phyloP scores from a whole-genome alignment of 2,329 filamentous ascomycete genomes.

The Endoconidiophora polonica region DNA sequence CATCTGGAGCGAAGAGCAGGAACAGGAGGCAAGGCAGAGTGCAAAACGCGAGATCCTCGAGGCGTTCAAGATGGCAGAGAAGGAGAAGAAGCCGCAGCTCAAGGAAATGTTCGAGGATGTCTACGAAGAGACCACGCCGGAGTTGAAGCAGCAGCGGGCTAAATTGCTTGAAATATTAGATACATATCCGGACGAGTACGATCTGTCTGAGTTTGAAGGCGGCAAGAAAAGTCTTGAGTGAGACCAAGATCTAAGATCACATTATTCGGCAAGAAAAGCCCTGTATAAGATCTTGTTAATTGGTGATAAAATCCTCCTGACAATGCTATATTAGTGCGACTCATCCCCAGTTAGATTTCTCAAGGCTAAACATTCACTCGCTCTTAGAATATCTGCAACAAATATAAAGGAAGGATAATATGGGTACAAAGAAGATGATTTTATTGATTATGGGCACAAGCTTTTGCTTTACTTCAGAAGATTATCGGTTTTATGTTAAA shows the following conservation, averaged over 20 bases:
- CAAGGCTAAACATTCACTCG: too few relatives aligned
- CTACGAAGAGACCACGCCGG: slow-evolving; percentile 74
- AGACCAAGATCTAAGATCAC: background rate
- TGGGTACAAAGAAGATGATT: too few relatives aligned
- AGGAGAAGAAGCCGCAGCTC: slow-evolving; percentile 61
- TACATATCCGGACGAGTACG: slow-evolving; percentile 84
- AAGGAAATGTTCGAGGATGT: slow-evolving; percentile 68
- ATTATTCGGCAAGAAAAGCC: too few relatives aligned
- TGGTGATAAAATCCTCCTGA: too few relatives aligned
- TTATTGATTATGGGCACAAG: too few relatives aligned
- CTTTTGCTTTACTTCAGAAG: too few relatives aligned
- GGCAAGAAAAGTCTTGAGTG: slow-evolving; percentile 33
- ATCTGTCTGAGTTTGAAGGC: slow-evolving; percentile 58
- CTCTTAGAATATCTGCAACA: too few relatives aligned
- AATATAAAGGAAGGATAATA: too few relatives aligned
- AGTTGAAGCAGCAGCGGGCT: slow-evolving; percentile 52
- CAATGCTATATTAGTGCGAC: too few relatives aligned
- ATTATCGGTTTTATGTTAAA: too few relatives aligned
- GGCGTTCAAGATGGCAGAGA: slow-evolving; percentile 72
- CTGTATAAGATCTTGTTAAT: too few relatives aligned
- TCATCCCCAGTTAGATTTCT: too few relatives aligned
- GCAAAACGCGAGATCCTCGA: slow-evolving; percentile 61
- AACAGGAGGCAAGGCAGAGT: slow-evolving; percentile 51
- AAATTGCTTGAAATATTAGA: slow-evolving; percentile 64
- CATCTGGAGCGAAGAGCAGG: slow-evolving; percentile 71